phyloP scores from a whole-genome alignment of 2,329 filamentous ascomycete species.

The Didymella glomerata region DNA sequence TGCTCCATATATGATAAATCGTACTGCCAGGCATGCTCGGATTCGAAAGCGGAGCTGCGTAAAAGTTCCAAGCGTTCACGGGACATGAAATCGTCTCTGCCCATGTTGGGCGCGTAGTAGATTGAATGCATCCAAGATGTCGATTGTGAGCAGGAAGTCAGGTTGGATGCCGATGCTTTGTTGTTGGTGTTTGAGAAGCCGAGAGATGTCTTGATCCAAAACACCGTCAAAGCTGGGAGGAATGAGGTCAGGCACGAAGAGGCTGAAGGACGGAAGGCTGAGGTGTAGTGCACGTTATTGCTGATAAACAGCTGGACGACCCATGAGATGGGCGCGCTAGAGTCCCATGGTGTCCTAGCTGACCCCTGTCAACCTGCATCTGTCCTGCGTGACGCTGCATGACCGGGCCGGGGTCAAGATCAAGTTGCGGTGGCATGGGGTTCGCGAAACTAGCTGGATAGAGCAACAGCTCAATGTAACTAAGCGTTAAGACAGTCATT shows the following conservation, averaged over 20 bases:
- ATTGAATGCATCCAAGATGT: slow-evolving; percentile 12
- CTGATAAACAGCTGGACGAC: slow-evolving; percentile 31
- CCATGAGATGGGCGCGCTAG: slow-evolving; percentile 25
- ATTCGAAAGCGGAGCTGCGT: slow-evolving; percentile 50
- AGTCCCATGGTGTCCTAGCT: slow-evolving; percentile 25
- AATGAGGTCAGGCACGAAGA: slow-evolving; percentile 4
- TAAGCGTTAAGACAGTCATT: slow-evolving; percentile 24
- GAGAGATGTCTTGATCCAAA: slow-evolving; percentile 1
- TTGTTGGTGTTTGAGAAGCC: not conserved
- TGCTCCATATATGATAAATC: slow-evolving; percentile 49
- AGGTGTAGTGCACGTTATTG: slow-evolving; percentile 14
- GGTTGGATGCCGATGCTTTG: not conserved
- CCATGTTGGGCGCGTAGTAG: slow-evolving; percentile 35
- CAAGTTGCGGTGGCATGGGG: slow-evolving; percentile 34
- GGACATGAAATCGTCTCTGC: slow-evolving; percentile 34
- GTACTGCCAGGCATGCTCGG: slow-evolving; percentile 50
- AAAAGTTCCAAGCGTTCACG: slow-evolving; percentile 46
- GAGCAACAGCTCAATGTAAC: slow-evolving; percentile 27
- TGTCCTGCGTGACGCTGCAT: slow-evolving; percentile 33
- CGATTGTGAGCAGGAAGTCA: not conserved
- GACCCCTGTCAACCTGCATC: slow-evolving; percentile 33
- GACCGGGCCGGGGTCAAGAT: slow-evolving; percentile 22
- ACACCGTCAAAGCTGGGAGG: not conserved
- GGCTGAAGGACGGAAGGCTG: slow-evolving; percentile 11
- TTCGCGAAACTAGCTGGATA: slow-evolving; percentile 29